Conservation (phyloP, 208 protist genomes). For the Trypanosoma cruzi region DNA sequence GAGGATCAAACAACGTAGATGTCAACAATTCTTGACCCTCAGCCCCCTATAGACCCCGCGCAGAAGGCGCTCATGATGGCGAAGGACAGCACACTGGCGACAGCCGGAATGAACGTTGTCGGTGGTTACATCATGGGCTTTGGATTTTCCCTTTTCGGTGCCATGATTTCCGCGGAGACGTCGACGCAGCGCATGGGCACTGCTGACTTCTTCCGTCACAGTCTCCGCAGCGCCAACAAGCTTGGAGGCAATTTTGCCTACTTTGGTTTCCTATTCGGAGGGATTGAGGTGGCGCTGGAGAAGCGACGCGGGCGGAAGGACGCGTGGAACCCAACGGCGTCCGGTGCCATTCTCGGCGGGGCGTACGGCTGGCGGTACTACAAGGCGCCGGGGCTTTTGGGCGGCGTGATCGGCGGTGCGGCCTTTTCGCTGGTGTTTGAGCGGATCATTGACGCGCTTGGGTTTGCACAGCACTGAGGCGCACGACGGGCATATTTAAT, state of each 20-base stretch:
- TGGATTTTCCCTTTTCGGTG: constrained; percentile 87
- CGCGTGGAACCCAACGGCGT: constrained; percentile 77
- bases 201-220: constrained; percentile 86
- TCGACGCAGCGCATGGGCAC: constrained; percentile 89
- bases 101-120: constrained; percentile 58
- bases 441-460: constrained; percentile 74
- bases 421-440: constrained; percentile 78
- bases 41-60: constrained; percentile 59
- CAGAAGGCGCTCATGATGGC: constrained; percentile 66
- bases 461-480: constrained; percentile 66
- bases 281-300: constrained; percentile 89
- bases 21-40: constrained; percentile 62
- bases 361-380: constrained; percentile 86
- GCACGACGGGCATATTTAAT: no score
- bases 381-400: constrained; percentile 75
- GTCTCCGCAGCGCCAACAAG: constrained; percentile 58
- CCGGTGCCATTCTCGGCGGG: constrained; percentile 74
- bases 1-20: constrained; percentile 19
- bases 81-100: constrained; percentile 66
- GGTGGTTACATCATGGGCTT: constrained; percentile 91
- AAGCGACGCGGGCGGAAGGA: constrained; percentile 91
- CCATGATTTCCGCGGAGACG: constrained; percentile 87
- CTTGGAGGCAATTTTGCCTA: constrained; percentile 79
- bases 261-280: constrained; percentile 91
- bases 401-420: constrained; percentile 64